phyloP scores from a whole-genome alignment of 345 rosid species.

The Citrus reticulata region DNA sequence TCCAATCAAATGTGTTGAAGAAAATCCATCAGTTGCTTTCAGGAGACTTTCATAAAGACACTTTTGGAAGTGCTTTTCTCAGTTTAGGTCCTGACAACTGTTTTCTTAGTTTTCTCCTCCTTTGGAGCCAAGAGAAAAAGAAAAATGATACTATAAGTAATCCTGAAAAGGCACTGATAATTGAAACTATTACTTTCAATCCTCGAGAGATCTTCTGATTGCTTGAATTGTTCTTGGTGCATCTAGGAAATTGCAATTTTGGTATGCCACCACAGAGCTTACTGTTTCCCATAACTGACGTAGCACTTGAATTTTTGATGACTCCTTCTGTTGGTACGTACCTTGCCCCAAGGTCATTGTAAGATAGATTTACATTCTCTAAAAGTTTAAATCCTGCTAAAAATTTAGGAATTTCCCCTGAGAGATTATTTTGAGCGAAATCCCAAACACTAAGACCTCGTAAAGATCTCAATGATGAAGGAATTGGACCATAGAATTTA shows the following conservation, averaged over 20 bases:
- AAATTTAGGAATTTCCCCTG: constrained; percentile 14
- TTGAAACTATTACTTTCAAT: too few relatives aligned
- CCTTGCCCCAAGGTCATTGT: constrained; percentile 8
- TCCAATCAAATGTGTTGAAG: too few relatives aligned
- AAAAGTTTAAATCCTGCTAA: background rate
- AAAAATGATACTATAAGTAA: too few relatives aligned
- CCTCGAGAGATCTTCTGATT: too few relatives aligned
- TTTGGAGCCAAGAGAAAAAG: too few relatives aligned
- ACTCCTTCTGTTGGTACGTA: constrained; percentile 23
- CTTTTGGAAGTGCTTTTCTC: too few relatives aligned
- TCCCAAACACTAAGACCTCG: background rate
- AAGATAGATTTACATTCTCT: constrained; percentile 13
- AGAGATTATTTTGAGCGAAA: background rate
- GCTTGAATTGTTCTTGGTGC: background rate
- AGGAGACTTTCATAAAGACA: too few relatives aligned
- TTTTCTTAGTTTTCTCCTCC: too few relatives aligned
- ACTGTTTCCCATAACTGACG: constrained; percentile 11
- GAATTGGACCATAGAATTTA: constrained; percentile 7
- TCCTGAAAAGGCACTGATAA: too few relatives aligned
- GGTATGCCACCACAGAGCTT: constrained; percentile 22
- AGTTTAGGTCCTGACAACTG: too few relatives aligned
- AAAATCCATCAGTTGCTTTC: too few relatives aligned
- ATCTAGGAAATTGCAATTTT: constrained; percentile 8
- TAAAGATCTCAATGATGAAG: background rate
- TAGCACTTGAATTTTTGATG: constrained; percentile 13